A percentile compares a stretch with the other conserved stretches of the same genome.
These are phyloP conservation scores for Umbilicus rupestris DNA, from an alignment of 164 flowering plant species.

Conservation along the genomic window DNA sequence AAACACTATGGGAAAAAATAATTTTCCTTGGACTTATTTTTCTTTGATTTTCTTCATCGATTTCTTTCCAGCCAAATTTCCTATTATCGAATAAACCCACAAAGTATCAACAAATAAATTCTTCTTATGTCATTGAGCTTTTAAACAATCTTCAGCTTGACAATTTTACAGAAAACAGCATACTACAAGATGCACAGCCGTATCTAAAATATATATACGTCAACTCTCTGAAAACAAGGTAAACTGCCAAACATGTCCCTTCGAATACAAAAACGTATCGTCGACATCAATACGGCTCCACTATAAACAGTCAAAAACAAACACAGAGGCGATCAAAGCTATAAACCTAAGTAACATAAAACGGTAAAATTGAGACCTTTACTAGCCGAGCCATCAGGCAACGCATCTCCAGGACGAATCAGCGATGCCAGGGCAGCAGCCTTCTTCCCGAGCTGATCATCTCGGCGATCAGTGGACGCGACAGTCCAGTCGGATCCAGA, in stretches of 20 bases:
- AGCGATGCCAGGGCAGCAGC: slow-evolving; percentile 28
- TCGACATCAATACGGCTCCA: no score
- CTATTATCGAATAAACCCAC: not conserved
- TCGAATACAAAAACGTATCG: no score
- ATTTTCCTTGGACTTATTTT: no score
- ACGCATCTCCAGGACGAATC: slow-evolving; percentile 37
- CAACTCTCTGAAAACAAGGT: no score
- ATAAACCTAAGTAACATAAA: no score
- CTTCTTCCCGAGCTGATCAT: slow-evolving; percentile 25
- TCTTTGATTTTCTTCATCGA: no score
- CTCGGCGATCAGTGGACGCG: slow-evolving; percentile 16
- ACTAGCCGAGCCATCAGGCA: slow-evolving; percentile 34
- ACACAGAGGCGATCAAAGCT: no score
- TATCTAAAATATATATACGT: no score
- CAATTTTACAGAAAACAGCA: no score
- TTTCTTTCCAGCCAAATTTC: not conserved
- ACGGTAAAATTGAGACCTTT: not conserved
- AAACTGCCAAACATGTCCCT: no score
- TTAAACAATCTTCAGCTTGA: not conserved
- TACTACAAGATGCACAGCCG: no score
- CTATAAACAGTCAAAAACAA: no score
- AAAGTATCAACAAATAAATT: slow-evolving; percentile 16
- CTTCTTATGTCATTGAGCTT: slow-evolving; percentile 17
- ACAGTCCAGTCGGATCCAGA: slow-evolving; percentile 29
- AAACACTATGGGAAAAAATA: not conserved